Conservation (phyloP, 2,329 filamentous ascomycete species). For the Helotiales sp. region DNA sequence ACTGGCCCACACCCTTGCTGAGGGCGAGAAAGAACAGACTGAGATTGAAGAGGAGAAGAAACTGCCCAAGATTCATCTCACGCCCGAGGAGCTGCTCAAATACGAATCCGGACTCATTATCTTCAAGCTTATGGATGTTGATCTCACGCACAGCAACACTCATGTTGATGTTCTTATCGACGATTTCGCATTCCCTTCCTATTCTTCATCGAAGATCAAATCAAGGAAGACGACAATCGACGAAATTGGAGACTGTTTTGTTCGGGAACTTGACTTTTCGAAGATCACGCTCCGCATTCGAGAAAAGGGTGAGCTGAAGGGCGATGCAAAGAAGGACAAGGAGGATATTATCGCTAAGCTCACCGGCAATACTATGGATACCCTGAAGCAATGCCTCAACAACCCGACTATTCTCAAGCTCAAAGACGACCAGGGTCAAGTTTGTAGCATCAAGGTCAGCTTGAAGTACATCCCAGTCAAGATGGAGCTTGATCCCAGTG, state of each 20-base stretch:
- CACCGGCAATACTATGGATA: constrained; percentile 83
- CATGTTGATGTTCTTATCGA: constrained; percentile 91
- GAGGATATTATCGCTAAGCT: constrained; percentile 82
- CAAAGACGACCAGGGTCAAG: constrained; percentile 75
- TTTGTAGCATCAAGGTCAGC: constrained; percentile 85
- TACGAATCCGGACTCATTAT: constrained; percentile 93
- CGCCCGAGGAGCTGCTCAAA: constrained; percentile 77
- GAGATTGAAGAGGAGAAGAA: constrained; percentile 52
- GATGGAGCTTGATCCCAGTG: constrained; percentile 91
- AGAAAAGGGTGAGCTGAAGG: constrained; percentile 76
- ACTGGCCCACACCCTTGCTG: constrained; percentile 38
- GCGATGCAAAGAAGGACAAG: constrained; percentile 66
- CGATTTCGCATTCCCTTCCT: constrained; percentile 91
- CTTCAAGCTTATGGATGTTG: constrained; percentile 90
- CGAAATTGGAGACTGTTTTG: constrained; percentile 93
- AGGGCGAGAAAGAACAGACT: constrained; percentile 50
- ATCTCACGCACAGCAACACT: constrained; percentile 76
- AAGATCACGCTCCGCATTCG: constrained; percentile 86
- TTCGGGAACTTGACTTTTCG: constrained; percentile 96
- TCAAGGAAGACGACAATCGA: constrained; percentile 75
- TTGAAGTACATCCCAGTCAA: constrained; percentile 93
- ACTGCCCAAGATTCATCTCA: constrained; percentile 78
- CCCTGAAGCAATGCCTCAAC: constrained; percentile 88
- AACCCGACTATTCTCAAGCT: constrained; percentile 84
- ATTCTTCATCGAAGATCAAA: constrained; percentile 77